phyloP scores from a whole-genome alignment of 192 early-diverging fungal species.

The Coemansia nantahalensis region DNA sequence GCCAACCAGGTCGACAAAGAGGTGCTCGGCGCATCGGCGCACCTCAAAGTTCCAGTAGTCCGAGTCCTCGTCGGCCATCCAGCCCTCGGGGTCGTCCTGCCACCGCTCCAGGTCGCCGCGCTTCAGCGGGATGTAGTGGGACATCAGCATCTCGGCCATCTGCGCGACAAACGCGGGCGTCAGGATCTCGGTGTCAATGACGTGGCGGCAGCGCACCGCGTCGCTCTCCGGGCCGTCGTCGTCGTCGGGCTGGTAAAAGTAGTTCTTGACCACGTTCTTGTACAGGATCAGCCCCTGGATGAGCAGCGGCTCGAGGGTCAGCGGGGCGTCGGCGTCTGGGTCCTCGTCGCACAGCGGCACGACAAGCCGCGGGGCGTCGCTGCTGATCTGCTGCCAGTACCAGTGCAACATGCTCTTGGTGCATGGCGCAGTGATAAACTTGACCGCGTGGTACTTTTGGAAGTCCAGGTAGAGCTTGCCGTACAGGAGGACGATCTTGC shows the following conservation, averaged over 20 bases:
- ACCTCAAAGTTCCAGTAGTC: slow-evolving; percentile 83
- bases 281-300: slow-evolving; percentile 72
- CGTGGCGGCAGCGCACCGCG: slow-evolving; percentile 49
- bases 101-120: slow-evolving; percentile 71
- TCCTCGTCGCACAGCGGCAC: slow-evolving; percentile 3
- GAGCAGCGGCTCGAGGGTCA: slow-evolving; percentile 57
- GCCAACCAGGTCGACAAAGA: slow-evolving; percentile 74
- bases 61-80: slow-evolving; percentile 72
- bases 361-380: slow-evolving; percentile 22
- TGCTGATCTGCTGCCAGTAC: slow-evolving; percentile 66
- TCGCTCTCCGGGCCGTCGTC: slow-evolving; percentile 41
- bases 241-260: slow-evolving; percentile 31
- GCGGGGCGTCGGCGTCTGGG: slow-evolving; percentile 1
- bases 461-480: slow-evolving; percentile 81
- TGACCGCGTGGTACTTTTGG: slow-evolving; percentile 62
- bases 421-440: slow-evolving; percentile 61
- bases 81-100: slow-evolving; percentile 85
- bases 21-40: slow-evolving; percentile 78
- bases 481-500: slow-evolving; percentile 61
- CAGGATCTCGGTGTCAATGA: slow-evolving; percentile 65
- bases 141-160: slow-evolving; percentile 70
- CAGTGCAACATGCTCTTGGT: slow-evolving; percentile 64
- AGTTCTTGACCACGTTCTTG: slow-evolving; percentile 41
- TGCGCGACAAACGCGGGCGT: slow-evolving; percentile 64
- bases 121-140: slow-evolving; percentile 68